Percentiles rank a stretch among this genome's conserved stretches.
phyloP scores from a whole-genome alignment of 352 stramenopile species.

The Phytophthora podocarpi region DNA sequence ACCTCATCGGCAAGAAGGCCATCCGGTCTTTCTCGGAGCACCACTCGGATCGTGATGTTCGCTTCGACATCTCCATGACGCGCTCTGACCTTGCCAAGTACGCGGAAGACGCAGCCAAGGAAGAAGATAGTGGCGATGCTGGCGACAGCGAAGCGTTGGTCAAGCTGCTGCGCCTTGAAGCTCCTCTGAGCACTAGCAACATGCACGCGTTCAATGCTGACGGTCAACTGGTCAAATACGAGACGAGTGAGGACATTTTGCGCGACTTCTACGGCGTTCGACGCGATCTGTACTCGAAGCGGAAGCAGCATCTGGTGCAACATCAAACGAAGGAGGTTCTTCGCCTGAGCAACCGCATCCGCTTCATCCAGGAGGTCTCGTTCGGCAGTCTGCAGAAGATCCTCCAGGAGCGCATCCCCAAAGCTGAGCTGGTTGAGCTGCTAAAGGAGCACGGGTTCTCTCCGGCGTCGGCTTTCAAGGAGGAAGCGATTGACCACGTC shows the following conservation, averaged over 20 bases:
- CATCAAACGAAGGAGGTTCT: conserved; percentile 86
- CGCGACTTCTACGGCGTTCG: conserved; percentile 94
- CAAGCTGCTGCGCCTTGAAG: conserved; percentile 95
- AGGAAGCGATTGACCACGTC: conserved; percentile 38
- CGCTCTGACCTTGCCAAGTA: conserved; percentile 86
- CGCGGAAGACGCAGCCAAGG: conserved; percentile 39
- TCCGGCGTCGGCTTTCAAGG: conserved; percentile 55
- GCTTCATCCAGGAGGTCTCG: conserved; percentile 97
- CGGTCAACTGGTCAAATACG: conserved; percentile 93
- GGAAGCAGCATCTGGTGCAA: conserved; percentile 82
- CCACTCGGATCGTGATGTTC: conserved; percentile 93
- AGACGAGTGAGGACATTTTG: conserved; percentile 91
- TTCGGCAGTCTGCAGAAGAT: conserved; percentile 92
- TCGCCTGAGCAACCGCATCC: conserved; percentile 96
- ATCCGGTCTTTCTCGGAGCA: conserved; percentile 95
- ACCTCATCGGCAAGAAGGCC: conserved; percentile 85
- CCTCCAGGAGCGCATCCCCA: conserved; percentile 75
- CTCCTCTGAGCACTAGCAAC: conserved; percentile 95
- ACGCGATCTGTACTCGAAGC: conserved; percentile 85
- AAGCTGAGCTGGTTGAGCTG: conserved; percentile 58
- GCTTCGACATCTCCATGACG: conserved; percentile 78
- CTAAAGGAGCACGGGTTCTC: conserved; percentile 55
- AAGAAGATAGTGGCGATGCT: conserved; percentile 21
- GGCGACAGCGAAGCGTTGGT: conserved; percentile 58
- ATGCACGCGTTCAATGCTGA: conserved; percentile 97